Percentiles rank a stretch among this genome's conserved stretches.
These are phyloP conservation scores for Trametes sp. DNA, from an alignment of 1,284 basidiomycete species.

Conservation along the genomic window DNA sequence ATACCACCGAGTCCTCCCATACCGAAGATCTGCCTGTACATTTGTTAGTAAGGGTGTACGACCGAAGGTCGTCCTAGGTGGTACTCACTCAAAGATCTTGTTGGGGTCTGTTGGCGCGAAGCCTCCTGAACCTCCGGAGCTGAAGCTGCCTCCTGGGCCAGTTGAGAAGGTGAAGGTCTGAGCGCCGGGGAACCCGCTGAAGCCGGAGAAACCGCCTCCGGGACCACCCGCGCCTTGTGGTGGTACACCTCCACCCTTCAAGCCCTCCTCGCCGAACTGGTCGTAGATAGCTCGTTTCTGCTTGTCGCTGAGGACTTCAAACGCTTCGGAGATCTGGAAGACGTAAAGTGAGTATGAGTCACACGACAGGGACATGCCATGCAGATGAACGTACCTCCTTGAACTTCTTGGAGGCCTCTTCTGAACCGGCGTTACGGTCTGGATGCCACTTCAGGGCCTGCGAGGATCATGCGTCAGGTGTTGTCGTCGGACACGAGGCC, in stretches of 20 bases:
- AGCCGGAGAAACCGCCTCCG: slow-evolving; percentile 57
- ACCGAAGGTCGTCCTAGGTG: slow-evolving; percentile 30
- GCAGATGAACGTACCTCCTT: slow-evolving; percentile 72
- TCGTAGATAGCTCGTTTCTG: slow-evolving; percentile 95
- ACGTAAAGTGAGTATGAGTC: slow-evolving; percentile 6
- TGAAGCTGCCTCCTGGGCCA: slow-evolving; percentile 50
- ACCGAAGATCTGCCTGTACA: slow-evolving; percentile 71
- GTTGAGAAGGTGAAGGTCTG: slow-evolving; percentile 69
- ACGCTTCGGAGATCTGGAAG: slow-evolving; percentile 90
- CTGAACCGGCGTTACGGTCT: slow-evolving; percentile 83
- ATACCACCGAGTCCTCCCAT: slow-evolving; percentile 51
- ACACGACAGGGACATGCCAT: background rate
- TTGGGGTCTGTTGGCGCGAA: slow-evolving; percentile 87
- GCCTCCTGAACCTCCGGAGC: slow-evolving; percentile 51
- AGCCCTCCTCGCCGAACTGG: slow-evolving; percentile 95
- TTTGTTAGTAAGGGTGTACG: slow-evolving; percentile 33
- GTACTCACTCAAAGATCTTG: slow-evolving; percentile 88
- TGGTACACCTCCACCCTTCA: slow-evolving; percentile 74
- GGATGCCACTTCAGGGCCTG: slow-evolving; percentile 73
- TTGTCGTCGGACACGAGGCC: background rate
- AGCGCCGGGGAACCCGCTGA: slow-evolving; percentile 59
- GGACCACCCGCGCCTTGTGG: slow-evolving; percentile 56
- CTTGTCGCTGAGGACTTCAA: slow-evolving; percentile 94
- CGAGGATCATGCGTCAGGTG: slow-evolving; percentile 20
- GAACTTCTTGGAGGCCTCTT: slow-evolving; percentile 90